Conservation (phyloP, 2,329 filamentous ascomycete species). For the Fusarium buharicum region DNA sequence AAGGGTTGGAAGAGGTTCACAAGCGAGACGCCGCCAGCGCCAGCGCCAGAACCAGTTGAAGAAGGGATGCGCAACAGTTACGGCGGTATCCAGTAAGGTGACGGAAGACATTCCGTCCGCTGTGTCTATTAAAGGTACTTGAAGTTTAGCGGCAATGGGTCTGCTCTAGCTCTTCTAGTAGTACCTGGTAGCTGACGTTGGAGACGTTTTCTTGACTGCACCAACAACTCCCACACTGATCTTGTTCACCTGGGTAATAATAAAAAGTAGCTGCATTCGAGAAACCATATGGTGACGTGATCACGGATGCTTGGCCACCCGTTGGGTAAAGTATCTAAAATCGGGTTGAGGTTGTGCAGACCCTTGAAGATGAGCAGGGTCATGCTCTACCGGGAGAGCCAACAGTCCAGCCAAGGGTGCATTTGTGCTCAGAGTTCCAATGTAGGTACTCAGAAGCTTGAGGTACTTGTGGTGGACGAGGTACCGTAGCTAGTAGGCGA, state of each 20-base stretch:
- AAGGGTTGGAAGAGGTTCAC: slow-evolving; percentile 4
- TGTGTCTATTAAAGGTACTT: background rate
- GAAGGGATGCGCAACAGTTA: slow-evolving; percentile 16
- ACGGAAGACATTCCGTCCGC: slow-evolving; percentile 22
- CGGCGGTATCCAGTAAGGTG: slow-evolving; percentile 3
- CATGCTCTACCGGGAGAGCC: slow-evolving; percentile 3
- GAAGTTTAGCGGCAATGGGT: background rate
- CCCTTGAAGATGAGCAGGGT: slow-evolving; percentile 20
- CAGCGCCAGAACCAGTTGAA: slow-evolving; percentile 10
- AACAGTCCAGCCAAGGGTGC: background rate
- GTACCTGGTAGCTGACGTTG: background rate
- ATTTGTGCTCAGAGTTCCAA: slow-evolving; percentile 8
- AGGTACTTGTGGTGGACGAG: slow-evolving; percentile 31
- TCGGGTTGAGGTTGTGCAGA: slow-evolving; percentile 29
- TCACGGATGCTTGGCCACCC: slow-evolving; percentile 15
- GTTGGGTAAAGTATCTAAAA: slow-evolving; percentile 9
- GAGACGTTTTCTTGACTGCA: slow-evolving; percentile 14
- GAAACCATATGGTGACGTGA: slow-evolving; percentile 23
- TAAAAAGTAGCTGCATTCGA: background rate
- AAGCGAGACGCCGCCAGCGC: slow-evolving; percentile 20
- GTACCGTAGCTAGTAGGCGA: slow-evolving; percentile 28
- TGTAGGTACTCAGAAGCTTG: slow-evolving; percentile 18
- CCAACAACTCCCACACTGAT: background rate
- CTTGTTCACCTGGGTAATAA: background rate
- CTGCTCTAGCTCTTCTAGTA: slow-evolving; percentile 18